Percentiles rank a stretch among this genome's conserved stretches.
phyloP scores from a whole-genome alignment of 1,284 basidiomycete genomes.

The Cronartium ribicola region DNA sequence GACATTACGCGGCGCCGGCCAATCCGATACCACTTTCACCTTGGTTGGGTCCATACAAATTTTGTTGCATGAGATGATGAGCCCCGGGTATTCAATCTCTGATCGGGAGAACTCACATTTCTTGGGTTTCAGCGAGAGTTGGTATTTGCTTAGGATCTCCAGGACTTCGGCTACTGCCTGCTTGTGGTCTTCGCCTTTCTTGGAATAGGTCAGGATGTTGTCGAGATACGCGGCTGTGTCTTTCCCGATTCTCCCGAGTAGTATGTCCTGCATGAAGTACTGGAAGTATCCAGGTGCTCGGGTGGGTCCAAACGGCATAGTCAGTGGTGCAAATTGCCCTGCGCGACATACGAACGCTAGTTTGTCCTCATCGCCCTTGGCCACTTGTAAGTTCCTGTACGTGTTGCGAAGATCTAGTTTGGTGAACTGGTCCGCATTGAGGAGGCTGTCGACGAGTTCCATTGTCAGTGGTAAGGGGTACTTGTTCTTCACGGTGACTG shows the following conservation, averaged over 20 bases:
- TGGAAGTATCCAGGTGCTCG: too few relatives aligned
- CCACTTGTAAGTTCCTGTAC: not conserved
- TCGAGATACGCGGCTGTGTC: not conserved
- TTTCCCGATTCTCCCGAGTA: not conserved
- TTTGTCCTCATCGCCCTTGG: not conserved
- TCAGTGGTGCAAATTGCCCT: not conserved
- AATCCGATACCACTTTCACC: conserved; percentile 52
- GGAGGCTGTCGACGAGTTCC: not conserved
- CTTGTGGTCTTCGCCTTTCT: too few relatives aligned
- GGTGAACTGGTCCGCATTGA: not conserved
- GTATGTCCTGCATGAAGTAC: too few relatives aligned
- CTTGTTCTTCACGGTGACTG: not conserved
- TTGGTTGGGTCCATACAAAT: conserved; percentile 57
- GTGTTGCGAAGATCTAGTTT: not conserved
- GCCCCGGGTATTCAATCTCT: too few relatives aligned
- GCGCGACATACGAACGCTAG: not conserved
- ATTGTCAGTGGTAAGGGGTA: not conserved
- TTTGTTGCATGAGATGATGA: too few relatives aligned
- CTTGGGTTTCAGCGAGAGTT: not conserved
- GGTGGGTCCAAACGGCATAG: too few relatives aligned
- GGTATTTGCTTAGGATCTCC: not conserved
- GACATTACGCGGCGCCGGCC: conserved; percentile 52
- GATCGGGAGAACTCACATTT: conserved; percentile 3
- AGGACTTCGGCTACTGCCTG: not conserved
- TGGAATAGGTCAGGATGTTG: not conserved